Percentiles rank a stretch among this genome's conserved stretches.
phyloP scores from a whole-genome alignment of 2,329 filamentous ascomycete genomes.

The Aspergillus ochraceoroseus region DNA sequence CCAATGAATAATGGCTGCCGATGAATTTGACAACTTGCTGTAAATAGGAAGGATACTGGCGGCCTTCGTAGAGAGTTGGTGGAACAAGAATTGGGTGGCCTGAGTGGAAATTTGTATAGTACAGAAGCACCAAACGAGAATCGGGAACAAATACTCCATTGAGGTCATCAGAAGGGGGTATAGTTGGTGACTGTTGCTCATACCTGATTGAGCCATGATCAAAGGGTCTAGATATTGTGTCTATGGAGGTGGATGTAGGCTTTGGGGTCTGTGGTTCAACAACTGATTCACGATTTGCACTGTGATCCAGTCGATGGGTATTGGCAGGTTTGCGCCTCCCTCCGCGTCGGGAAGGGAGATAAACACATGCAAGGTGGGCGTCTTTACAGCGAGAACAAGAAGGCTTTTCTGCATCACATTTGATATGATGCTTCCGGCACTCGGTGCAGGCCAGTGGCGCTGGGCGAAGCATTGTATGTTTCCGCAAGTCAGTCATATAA shows the following conservation, averaged over 20 bases:
- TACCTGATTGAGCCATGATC: neutral
- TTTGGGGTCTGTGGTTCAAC: too few relatives aligned
- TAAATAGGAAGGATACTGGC: conserved; percentile 45
- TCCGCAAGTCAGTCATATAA: too few relatives aligned
- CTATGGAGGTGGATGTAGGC: too few relatives aligned
- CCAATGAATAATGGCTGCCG: conserved; percentile 48
- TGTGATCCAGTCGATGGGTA: too few relatives aligned
- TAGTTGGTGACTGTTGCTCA: conserved; percentile 17
- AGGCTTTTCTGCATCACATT: conserved; percentile 65
- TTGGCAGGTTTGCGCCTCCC: conserved; percentile 39
- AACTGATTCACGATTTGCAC: too few relatives aligned
- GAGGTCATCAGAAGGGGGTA: conserved; percentile 13
- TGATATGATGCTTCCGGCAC: conserved; percentile 59
- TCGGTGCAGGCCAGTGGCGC: conserved; percentile 43
- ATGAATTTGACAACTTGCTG: conserved; percentile 50
- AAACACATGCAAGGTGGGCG: conserved; percentile 58
- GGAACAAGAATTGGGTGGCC: conserved; percentile 54
- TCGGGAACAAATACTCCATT: conserved; percentile 23
- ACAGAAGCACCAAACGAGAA: conserved; percentile 44
- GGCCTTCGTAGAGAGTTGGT: conserved; percentile 34
- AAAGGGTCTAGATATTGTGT: too few relatives aligned
- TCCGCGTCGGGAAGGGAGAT: conserved; percentile 65
- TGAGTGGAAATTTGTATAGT: conserved; percentile 51
- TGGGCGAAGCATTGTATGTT: conserved; percentile 19
- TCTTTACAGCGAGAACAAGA: conserved; percentile 59